Base-by-base conservation (phyloP, 1,139 yeast genomes). In the Blastobotrys serpentis region DNA sequence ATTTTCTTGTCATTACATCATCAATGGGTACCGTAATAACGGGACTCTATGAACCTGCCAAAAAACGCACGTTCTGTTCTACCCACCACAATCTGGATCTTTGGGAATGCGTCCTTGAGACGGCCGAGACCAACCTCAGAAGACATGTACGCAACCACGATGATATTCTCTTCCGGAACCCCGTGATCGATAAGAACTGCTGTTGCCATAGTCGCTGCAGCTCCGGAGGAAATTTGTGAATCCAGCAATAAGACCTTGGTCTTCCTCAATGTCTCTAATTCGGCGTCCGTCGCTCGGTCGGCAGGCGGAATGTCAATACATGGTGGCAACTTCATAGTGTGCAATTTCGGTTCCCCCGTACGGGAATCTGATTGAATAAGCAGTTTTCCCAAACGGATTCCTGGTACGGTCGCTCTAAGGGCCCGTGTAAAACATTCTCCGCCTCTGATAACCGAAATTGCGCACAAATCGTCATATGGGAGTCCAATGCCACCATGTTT, bases 291-390 rank as follows among this genome's bases (percentile, higher is more conserved):
- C 14, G 55, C 48, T 25, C 51, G 47, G 11, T 32, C 47, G 13
- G 33, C 13, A 2, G 59, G 61, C 10, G 52, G 52, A 2, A 58
- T 57, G 36, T 52, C 56, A 11, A 70, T 56, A 48, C 60, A 50
- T 0, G 66, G 63, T 1, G 86, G 82, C 37, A 92, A 68, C 23
- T 81, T 77, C 56, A 85, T 83, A 23, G 83, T 81, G 65, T 89
- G 97, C 51, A 92, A 71, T 61, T 86, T 92, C 0, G 98, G 98
- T 66, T 92, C 98, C 5, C 98, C 98, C 0, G 97, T 88, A 34
- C 75, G 69, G 0, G 94, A 75, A 63, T 89, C 96, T 7, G 95
- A 84, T 66, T 90, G 96, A 59, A 92, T 88, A 46, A 92, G 71
- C 37, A 92, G 66, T 61, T 89, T 86, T 1, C 98, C 98, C 41